These are phyloP conservation scores for Schizophyllum amplum DNA, from an alignment of 1,284 basidiomycete genomes.

Conservation along the genomic window DNA sequence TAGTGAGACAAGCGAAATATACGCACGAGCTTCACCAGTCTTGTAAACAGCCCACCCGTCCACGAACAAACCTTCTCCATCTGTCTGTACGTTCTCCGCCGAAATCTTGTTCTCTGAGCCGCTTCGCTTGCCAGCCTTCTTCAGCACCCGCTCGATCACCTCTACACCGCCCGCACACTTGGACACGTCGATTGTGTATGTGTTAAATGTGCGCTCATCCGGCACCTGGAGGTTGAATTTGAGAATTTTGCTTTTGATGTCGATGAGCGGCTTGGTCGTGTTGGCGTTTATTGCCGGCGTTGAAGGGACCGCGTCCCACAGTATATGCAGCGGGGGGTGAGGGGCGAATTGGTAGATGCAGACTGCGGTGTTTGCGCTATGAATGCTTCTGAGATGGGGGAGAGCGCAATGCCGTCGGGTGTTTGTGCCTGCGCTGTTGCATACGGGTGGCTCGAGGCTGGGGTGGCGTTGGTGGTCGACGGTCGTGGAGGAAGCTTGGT, in stretches of 20 bases:
- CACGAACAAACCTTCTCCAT: slow-evolving; percentile 63
- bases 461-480: slow-evolving; percentile 24
- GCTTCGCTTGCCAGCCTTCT: slow-evolving; percentile 76
- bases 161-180: slow-evolving; percentile 76
- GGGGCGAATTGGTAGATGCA: slow-evolving; percentile 29
- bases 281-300: slow-evolving; percentile 18
- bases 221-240: slow-evolving; percentile 67
- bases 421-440: background rate
- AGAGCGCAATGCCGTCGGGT: slow-evolving; percentile 30
- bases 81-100: slow-evolving; percentile 35
- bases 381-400: slow-evolving; percentile 66
- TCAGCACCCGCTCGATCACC: slow-evolving; percentile 78
- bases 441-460: slow-evolving; percentile 41
- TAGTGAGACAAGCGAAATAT: background rate
- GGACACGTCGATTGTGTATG: slow-evolving; percentile 68
- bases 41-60: slow-evolving; percentile 87
- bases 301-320: slow-evolving; percentile 50
- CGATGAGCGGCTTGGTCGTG: slow-evolving; percentile 44
- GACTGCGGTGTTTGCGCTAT: slow-evolving; percentile 24
- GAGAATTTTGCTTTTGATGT: slow-evolving; percentile 73
- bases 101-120: slow-evolving; percentile 14
- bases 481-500: slow-evolving; percentile 27
- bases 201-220: slow-evolving; percentile 59
- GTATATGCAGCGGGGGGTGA: slow-evolving; percentile 45
- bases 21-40: slow-evolving; percentile 42